Base-by-base conservation (phyloP, 768 basidiomycete species). In the Trametes cingulata region DNA sequence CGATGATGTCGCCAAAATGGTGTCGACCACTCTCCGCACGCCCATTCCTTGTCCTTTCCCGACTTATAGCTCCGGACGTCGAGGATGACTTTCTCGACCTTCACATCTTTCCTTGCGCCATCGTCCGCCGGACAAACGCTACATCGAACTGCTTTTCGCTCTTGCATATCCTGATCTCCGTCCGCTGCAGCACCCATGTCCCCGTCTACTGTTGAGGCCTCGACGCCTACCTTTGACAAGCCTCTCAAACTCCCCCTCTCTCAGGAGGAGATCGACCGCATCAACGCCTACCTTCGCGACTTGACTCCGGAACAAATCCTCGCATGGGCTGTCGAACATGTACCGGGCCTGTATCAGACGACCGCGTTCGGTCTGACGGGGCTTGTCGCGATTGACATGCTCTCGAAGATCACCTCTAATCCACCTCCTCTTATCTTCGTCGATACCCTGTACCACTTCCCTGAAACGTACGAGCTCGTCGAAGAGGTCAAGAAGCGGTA, bases 341-440 rank as follows among this genome's bases (percentile, higher is more conserved):
- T 98, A 17, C 90, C 94, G 0, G 80, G 82, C 7, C 78, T 98
- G 19, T 87, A 86, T 74, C 96, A 99, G 72, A 98, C 97, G 6
- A 98, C 96, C 6, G 96, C 97, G 0, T 96, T 99, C 69, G 97
- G 97, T 7, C 81, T 98, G 60, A 98, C 95, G 0, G 96, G 97
- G 10, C 86, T 95, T 53, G 94, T 93, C 56, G 88, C 94, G 19
- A 86, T 92, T 61, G 94, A 97, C 72, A 97, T 99, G 93, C 84
- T 98, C 54, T 88, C 91, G 35, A 91, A 91, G 72, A 78, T 95
- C 62, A 87, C 88, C 2, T 60, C 77, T 25, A 70, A 75, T 17
- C 82, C 83, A 0, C 91, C 91, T 1, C 93, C 95, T 1, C 82
- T 98, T 19, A 94, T 98, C 77, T 98, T 99, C 77, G 76, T 98